Conservation (phyloP, 129 eudicot genomes). For the Glebionis coronaria region DNA sequence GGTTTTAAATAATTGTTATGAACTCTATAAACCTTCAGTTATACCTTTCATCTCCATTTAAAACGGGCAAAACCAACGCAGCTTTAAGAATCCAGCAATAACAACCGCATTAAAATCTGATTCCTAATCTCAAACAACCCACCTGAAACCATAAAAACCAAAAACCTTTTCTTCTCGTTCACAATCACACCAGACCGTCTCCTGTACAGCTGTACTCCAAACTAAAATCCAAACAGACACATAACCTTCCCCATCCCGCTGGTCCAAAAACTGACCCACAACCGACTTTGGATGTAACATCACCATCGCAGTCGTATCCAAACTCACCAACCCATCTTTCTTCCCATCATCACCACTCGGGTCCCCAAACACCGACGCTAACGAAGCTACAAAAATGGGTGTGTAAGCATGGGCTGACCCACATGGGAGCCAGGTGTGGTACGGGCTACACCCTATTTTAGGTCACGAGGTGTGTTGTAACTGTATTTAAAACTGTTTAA, state of each 20-base stretch:
- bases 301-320: slow-evolving; percentile 41
- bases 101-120: slow-evolving; percentile 80
- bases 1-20: too few species aligned
- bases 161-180: slow-evolving; percentile 51
- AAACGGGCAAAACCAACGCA: slow-evolving; percentile 61
- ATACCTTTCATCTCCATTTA: too few species aligned
- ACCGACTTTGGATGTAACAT: slow-evolving; percentile 50
- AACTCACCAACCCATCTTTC: too few species aligned
- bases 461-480: too few species aligned
- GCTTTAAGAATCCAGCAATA: slow-evolving; percentile 71
- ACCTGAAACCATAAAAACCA: slow-evolving; percentile 67
- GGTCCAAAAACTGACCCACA: slow-evolving; percentile 49
- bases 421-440: too few species aligned
- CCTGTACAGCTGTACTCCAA: slow-evolving; percentile 48
- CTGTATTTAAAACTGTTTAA: slow-evolving; percentile 15
- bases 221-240: slow-evolving; percentile 56
- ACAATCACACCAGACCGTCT: slow-evolving; percentile 42
- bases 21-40: too few species aligned
- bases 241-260: slow-evolving; percentile 59
- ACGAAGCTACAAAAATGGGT: too few species aligned
- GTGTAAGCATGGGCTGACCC: too few species aligned
- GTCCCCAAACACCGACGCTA: slow-evolving; percentile 32
- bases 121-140: slow-evolving; percentile 63
- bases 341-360: background rate
- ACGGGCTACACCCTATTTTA: too few species aligned